These are phyloP conservation scores for Irpex lacteus DNA, from an alignment of 1,284 basidiomycete genomes.

Conservation along the genomic window DNA sequence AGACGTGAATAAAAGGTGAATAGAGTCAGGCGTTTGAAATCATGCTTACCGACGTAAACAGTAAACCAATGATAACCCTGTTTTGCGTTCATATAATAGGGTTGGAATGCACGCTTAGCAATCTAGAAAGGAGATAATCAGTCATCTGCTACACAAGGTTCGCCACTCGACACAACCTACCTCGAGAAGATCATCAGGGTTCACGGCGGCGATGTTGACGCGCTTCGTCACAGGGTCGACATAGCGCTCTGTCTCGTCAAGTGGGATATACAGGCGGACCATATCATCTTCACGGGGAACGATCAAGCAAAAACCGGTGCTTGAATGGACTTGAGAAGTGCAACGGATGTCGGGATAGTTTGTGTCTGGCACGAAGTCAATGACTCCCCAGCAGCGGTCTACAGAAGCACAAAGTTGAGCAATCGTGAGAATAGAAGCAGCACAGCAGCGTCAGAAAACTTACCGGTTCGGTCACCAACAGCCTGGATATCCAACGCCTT, in stretches of 20 bases:
- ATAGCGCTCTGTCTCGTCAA: constrained; percentile 46
- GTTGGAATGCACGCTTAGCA: constrained; percentile 62
- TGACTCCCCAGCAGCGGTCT: constrained; percentile 78
- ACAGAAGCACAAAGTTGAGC: neutral
- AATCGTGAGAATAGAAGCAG: neutral
- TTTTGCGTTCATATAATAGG: constrained; percentile 56
- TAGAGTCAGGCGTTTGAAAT: neutral
- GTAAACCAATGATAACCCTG: constrained; percentile 75
- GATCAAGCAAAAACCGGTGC: constrained; percentile 58
- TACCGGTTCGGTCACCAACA: constrained; percentile 76
- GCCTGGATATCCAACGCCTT: constrained; percentile 65
- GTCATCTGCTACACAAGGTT: neutral
- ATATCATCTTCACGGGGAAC: constrained; percentile 75
- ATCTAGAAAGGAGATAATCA: constrained; percentile 18
- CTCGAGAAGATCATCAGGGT: constrained; percentile 47
- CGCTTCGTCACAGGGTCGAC: constrained; percentile 49
- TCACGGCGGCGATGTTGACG: constrained; percentile 58
- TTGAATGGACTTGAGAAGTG: constrained; percentile 57
- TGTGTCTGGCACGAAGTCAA: constrained; percentile 68
- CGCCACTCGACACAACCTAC: constrained; percentile 18
- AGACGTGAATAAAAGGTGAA: neutral
- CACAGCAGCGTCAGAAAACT: constrained; percentile 2
- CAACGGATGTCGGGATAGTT: constrained; percentile 84
- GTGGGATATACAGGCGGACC: constrained; percentile 75
- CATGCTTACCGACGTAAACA: constrained; percentile 52